Evolutionary conservation across 345 rosid species (phyloP), one percentile per base, ranked within the genome.

Genomic region (Camelina laxa): DNA sequence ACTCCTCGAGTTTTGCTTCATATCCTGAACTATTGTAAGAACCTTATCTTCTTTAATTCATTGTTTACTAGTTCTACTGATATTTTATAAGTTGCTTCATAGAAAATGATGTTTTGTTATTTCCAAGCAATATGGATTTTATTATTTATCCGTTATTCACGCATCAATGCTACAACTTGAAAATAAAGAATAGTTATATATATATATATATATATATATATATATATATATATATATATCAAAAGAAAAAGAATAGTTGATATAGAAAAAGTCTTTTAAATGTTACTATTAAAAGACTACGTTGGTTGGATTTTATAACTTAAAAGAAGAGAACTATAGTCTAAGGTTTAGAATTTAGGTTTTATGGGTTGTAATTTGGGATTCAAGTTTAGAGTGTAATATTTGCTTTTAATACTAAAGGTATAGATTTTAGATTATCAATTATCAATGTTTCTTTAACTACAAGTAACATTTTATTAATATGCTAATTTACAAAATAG

Each of bases 11-110:
- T 83, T 90, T 91, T 85, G 75, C 81, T 7, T 51, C 72, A 24
- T 60, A 73, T 75, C 82, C 91, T 38, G 86, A 86, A 74, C 75
- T 88, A 10, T 30, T 82, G 96, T 87, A 84, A 86, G 91, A 63
- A 55, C 59, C 64, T 76, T 45, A 53, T 69, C 63, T 24, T 69
- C 58, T 75, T 62, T 36, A 27, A 56, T 20, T 36, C 14, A 72
- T 41, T 60, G 17, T 60, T 60, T 35, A 19, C 41, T 45, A 60
- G 42, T 45, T 49, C 19, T 50, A 31, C 16, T 27, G 24, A 33
- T 49, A n/a, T 33, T 35, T 17, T 19, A 33, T 13, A 24, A 3
- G 12, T 19, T 35, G 8, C 31, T 56, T 44, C n/a, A 33, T 38
- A 38, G 14, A 72, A 17, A 36, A 58, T 58, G 9, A 58, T 58